A percentile compares a stretch with the other conserved stretches of the same genome.
These are phyloP conservation scores for Gnaphalium uliginosum DNA, from an alignment of 129 eudicot genomes.

Conservation along the genomic window DNA sequence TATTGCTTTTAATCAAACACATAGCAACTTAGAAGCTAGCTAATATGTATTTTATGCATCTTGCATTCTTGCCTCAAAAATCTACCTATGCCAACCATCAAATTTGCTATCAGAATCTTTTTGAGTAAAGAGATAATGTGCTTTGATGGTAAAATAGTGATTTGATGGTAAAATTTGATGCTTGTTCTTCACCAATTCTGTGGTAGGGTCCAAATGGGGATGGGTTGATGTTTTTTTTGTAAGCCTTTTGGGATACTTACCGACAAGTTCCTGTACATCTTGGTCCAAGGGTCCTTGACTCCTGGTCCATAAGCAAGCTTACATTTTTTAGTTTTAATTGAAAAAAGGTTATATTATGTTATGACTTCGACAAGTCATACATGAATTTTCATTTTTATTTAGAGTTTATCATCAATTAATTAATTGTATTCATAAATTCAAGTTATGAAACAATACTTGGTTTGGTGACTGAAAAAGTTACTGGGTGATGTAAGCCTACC, in stretches of 20 bases:
- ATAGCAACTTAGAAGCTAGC: slow-evolving; percentile 38
- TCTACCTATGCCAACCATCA: slow-evolving; percentile 4
- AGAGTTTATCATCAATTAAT: too few relatives aligned
- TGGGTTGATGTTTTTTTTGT: neutral
- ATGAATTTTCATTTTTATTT: too few relatives aligned
- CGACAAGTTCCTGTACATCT: slow-evolving; percentile 3
- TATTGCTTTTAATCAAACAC: slow-evolving; percentile 42
- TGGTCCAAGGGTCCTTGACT: slow-evolving; percentile 13
- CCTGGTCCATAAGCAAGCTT: slow-evolving; percentile 1
- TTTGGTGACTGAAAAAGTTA: neutral
- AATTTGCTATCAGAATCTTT: neutral
- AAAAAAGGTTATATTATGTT: neutral
- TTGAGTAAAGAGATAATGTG: neutral
- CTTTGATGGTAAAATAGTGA: neutral
- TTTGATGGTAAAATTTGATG: slow-evolving; percentile 14
- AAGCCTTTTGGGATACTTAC: slow-evolving; percentile 1
- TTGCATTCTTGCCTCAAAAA: slow-evolving; percentile 17
- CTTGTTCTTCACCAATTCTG: neutral
- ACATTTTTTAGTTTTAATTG: neutral
- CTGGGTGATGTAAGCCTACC: neutral
- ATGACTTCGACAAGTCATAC: neutral
- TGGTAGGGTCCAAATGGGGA: slow-evolving; percentile 20
- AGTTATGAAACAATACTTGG: neutral
- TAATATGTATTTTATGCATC: slow-evolving; percentile 6
- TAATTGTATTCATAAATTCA: too few relatives aligned